Evolutionary conservation across 2,329 filamentous ascomycete species (phyloP).

Genomic region (Alternaria viburni): DNA sequence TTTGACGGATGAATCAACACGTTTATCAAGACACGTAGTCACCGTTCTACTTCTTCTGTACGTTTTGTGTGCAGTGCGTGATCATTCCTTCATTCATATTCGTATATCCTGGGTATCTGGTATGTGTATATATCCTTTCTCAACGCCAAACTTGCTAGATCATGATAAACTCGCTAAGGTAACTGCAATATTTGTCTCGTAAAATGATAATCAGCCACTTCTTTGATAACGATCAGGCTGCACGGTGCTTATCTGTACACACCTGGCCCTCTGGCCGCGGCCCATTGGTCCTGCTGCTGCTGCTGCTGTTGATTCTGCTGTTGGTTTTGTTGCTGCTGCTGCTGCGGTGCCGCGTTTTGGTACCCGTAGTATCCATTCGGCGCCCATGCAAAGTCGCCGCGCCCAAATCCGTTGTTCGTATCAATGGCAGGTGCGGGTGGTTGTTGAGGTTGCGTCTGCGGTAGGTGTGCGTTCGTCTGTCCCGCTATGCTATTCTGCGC

Average conservation of each 20-base stretch:
- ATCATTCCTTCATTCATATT: neutral
- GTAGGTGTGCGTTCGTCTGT: constrained; percentile 11
- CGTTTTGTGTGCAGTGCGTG: neutral
- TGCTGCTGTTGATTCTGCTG: constrained; percentile 25
- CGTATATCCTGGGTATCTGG: neutral
- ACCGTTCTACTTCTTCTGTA: neutral
- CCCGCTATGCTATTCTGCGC: constrained; percentile 10
- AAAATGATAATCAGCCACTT: neutral
- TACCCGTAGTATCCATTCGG: constrained; percentile 33
- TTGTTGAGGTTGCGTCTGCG: constrained; percentile 25
- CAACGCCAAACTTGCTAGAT: neutral
- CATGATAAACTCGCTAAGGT: neutral
- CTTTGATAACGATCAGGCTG: neutral
- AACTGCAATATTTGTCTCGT: neutral
- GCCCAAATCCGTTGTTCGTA: constrained; percentile 26
- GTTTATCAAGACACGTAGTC: neutral
- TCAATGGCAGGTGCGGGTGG: constrained; percentile 24
- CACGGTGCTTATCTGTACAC: constrained; percentile 25
- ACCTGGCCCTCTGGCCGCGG: constrained; percentile 20
- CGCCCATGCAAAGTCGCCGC: constrained; percentile 35
- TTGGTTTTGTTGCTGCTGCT: constrained; percentile 11
- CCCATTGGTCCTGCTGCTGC: constrained; percentile 38
- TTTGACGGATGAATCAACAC: neutral
- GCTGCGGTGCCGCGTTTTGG: constrained; percentile 22
- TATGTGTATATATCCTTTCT: neutral